Conservation (phyloP, 441 rosid species). For the Arabidopsis hybrid region DNA sequence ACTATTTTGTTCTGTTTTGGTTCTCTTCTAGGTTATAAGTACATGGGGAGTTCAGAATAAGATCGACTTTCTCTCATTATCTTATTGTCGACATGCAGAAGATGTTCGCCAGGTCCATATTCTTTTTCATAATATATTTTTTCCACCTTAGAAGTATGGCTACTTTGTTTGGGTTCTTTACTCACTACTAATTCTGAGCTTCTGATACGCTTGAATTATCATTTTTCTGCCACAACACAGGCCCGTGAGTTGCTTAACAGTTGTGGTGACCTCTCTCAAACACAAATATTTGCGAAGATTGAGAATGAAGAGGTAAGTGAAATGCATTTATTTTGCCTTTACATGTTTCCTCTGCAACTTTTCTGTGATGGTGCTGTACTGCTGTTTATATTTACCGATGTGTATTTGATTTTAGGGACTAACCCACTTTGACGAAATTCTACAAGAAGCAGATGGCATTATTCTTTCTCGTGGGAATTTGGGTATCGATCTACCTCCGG, state of each 20-base stretch:
- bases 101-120: slow-evolving; percentile 85
- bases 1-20: not conserved
- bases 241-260: slow-evolving; percentile 82
- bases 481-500: slow-evolving; percentile 98
- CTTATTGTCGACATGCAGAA: slow-evolving; percentile 92
- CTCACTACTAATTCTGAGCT: not conserved
- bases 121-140: not conserved
- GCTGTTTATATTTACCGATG: slow-evolving; percentile 8
- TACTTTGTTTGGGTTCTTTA: not conserved
- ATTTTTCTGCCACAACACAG: slow-evolving; percentile 50
- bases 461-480: slow-evolving; percentile 98
- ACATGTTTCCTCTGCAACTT: not conserved
- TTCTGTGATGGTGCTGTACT: not conserved
- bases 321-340: slow-evolving; percentile 5
- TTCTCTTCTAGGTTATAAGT: slow-evolving; percentile 69
- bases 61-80: slow-evolving; percentile 92
- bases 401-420: slow-evolving; percentile 63
- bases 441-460: slow-evolving; percentile 98
- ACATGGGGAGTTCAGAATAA: slow-evolving; percentile 93
- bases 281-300: slow-evolving; percentile 95
- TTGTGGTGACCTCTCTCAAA: slow-evolving; percentile 83
- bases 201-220: slow-evolving; percentile 10
- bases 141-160: not conserved
- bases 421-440: slow-evolving; percentile 94
- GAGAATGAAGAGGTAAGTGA: slow-evolving; percentile 80